A percentile compares a stretch with the other conserved stretches of the same genome.
Conservation (phyloP, 1,139 yeast species). For the Kodamaea sp. region DNA sequence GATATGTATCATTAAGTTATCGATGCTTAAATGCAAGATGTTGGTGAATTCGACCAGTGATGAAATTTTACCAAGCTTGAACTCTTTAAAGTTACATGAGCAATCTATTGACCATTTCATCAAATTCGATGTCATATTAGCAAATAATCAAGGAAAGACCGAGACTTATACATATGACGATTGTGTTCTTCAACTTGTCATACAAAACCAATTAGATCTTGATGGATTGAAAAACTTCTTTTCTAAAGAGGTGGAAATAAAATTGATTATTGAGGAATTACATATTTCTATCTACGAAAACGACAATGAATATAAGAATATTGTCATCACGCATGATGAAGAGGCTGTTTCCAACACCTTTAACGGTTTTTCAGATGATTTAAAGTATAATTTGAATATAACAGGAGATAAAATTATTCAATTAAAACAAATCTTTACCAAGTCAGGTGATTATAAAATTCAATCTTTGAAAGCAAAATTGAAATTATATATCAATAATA, state of each 20-base stretch:
- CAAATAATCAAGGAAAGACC: constrained; percentile 9
- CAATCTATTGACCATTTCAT: constrained; percentile 9
- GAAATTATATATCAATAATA: constrained; percentile 4
- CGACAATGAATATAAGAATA: not conserved
- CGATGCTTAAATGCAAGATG: constrained; percentile 1
- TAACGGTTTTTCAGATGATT: not conserved
- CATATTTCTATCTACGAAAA: too few species aligned
- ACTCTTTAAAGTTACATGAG: not conserved
- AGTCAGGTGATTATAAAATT: constrained; percentile 24
- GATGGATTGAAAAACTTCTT: constrained; percentile 11
- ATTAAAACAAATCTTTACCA: constrained; percentile 20
- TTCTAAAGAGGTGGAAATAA: constrained; percentile 9
- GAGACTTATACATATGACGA: constrained; percentile 20
- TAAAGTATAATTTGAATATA: not conserved
- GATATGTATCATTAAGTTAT: constrained; percentile 1
- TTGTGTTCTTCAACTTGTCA: constrained; percentile 18
- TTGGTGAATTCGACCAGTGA: not conserved
- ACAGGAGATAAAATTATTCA: constrained; percentile 18
- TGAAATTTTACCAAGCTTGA: too few species aligned
- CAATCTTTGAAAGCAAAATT: constrained; percentile 12
- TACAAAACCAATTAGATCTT: constrained; percentile 14
- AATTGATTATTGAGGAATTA: constrained; percentile 9
- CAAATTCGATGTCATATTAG: constrained; percentile 14
- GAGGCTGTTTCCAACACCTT: not conserved
- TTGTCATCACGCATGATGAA: constrained; percentile 5